Conservation (phyloP, 2,329 filamentous ascomycete genomes). For the Aspergillus pseudoterreus region DNA sequence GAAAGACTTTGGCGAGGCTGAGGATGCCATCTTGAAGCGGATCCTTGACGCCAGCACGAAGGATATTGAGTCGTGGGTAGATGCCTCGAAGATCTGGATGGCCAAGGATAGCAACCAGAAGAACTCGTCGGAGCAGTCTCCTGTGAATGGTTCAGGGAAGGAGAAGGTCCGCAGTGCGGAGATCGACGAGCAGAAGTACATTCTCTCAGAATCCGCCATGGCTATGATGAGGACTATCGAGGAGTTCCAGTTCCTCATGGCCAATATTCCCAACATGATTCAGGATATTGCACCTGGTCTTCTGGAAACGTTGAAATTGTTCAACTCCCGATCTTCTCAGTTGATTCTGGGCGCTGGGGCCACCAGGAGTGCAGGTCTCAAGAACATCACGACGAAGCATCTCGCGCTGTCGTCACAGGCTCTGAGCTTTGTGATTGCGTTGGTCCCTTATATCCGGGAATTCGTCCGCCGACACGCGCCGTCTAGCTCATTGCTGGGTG, state of each 20-base stretch:
- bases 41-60: constrained; percentile 58
- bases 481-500: constrained; percentile 61
- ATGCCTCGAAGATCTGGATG: constrained; percentile 51
- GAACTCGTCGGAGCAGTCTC: constrained; percentile 16
- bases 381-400: constrained; percentile 95
- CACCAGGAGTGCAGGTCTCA: constrained; percentile 80
- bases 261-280: constrained; percentile 84
- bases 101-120: constrained; percentile 23
- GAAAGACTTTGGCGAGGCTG: constrained; percentile 56
- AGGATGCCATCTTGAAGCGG: constrained; percentile 49
- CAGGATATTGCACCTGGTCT: constrained; percentile 75
- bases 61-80: constrained; percentile 54
- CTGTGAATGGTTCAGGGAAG: constrained; percentile 45
- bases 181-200: constrained; percentile 80
- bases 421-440: constrained; percentile 77
- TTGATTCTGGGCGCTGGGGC: constrained; percentile 93
- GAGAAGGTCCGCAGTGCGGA: constrained; percentile 67
- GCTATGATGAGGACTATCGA: constrained; percentile 77
- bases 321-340: constrained; percentile 95
- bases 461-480: constrained; percentile 74
- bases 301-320: constrained; percentile 82
- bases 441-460: constrained; percentile 87
- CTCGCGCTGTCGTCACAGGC: constrained; percentile 88
- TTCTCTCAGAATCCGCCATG: constrained; percentile 79
- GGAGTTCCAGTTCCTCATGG: constrained; percentile 75